phyloP scores from a whole-genome alignment of 305 asterid species.

The Plantago coronopus region DNA sequence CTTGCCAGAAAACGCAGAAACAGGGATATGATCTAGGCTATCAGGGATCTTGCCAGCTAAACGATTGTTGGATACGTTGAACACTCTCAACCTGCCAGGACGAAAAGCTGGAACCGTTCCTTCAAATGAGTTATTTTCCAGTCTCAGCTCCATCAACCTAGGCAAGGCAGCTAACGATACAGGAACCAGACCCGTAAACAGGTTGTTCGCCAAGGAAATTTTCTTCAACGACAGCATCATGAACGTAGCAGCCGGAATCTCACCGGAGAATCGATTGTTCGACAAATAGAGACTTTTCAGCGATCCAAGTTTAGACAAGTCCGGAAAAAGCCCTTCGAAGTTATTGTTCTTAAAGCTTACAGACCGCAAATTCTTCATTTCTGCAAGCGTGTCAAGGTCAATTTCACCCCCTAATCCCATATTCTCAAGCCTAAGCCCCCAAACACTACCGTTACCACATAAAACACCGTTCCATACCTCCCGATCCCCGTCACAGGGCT shows the following conservation, averaged over 20 bases:
- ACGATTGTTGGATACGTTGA: conserved; percentile 41
- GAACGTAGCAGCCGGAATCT: conserved; percentile 30
- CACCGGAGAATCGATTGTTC: conserved; percentile 42
- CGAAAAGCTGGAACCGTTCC: conserved; percentile 49
- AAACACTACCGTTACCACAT: conserved; percentile 41
- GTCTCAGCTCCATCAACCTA: conserved; percentile 40
- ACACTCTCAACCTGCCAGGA: conserved; percentile 18
- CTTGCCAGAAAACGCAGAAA: conserved; percentile 45
- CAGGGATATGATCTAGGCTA: conserved; percentile 28
- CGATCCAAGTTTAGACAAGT: conserved; percentile 24
- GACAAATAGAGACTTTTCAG: conserved; percentile 38
- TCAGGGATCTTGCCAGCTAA: conserved; percentile 50
- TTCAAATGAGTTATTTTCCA: conserved; percentile 42
- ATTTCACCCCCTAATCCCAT: conserved; percentile 48
- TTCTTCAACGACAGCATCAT: conserved; percentile 45
- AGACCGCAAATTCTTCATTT: conserved; percentile 31
- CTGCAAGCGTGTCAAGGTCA: conserved; percentile 44
- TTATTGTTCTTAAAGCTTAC: conserved; percentile 46
- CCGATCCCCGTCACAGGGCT: conserved; percentile 43
- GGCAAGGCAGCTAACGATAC: conserved; percentile 33
- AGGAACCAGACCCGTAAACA: conserved; percentile 49
- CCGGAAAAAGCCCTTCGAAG: conserved; percentile 48
- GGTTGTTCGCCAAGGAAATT: conserved; percentile 43
- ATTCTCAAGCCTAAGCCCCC: conserved; percentile 43
- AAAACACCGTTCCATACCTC: conserved; percentile 47